These are phyloP conservation scores for Aspergillus ostianus DNA, from an alignment of 495 filamentous ascomycete genomes.

Conservation along the genomic window DNA sequence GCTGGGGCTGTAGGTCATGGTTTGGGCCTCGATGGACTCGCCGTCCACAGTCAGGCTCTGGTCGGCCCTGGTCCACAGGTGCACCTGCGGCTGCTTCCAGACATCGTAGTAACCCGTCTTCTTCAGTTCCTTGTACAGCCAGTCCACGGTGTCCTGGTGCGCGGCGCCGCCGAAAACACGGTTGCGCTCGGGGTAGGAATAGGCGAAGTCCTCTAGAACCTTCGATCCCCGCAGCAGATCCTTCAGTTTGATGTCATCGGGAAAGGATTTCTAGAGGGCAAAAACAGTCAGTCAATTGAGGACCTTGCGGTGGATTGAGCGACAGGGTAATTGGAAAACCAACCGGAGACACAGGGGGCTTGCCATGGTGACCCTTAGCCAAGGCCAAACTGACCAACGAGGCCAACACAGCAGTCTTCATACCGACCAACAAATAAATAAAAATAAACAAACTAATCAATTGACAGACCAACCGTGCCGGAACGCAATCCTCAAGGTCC, in stretches of 20 bases:
- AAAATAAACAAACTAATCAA: neutral
- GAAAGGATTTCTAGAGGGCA: constrained; percentile 4
- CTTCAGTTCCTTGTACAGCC: constrained; percentile 52
- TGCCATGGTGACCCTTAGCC: constrained; percentile 1
- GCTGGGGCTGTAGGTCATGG: constrained; percentile 48
- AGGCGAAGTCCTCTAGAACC: constrained; percentile 46
- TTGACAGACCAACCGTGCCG: neutral
- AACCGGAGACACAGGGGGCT: constrained; percentile 3
- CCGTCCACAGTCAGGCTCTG: constrained; percentile 30
- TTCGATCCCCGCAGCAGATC: constrained; percentile 39
- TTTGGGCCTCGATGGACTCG: constrained; percentile 20
- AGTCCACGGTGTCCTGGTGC: constrained; percentile 65
- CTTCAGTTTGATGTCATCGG: constrained; percentile 17
- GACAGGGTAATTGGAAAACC: neutral
- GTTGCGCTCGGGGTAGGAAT: constrained; percentile 45
- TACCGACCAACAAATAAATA: neutral
- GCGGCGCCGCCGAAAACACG: constrained; percentile 60
- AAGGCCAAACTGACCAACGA: constrained; percentile 3
- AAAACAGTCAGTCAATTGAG: neutral
- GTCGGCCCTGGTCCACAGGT: constrained; percentile 31
- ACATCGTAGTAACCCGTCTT: constrained; percentile 58
- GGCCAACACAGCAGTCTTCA: constrained; percentile 5
- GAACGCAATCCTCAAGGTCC: neutral
- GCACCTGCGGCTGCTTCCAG: constrained; percentile 55
- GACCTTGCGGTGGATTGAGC: neutral